Percentiles rank a stretch among this genome's conserved stretches.
phyloP scores from a whole-genome alignment of 768 basidiomycete genomes.

The Termitomyces sp. region DNA sequence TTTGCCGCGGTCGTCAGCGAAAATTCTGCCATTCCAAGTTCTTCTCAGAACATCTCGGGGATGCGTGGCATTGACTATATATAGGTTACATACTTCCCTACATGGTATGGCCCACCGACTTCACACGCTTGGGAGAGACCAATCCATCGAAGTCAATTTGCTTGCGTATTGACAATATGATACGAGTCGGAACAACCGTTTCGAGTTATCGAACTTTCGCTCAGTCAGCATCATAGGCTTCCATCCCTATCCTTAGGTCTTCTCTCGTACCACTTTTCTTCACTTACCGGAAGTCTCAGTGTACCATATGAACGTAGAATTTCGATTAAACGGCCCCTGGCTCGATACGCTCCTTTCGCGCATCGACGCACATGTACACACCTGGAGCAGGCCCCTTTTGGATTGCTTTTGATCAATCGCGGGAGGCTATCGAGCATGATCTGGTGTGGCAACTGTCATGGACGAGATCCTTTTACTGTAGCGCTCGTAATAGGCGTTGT shows the following conservation, averaged over 20 bases:
- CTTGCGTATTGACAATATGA: neutral
- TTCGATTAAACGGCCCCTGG: neutral
- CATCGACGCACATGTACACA: conserved; percentile 2
- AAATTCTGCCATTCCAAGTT: neutral
- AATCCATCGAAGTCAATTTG: neutral
- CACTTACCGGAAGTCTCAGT: neutral
- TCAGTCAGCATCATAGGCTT: neutral
- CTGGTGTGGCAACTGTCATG: neutral
- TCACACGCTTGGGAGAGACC: neutral
- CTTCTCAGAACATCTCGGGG: neutral
- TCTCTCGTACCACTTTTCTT: conserved; percentile 7
- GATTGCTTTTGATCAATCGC: neutral
- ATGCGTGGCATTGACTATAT: neutral
- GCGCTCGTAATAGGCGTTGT: neutral
- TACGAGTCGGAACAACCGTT: neutral
- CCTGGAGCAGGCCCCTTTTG: neutral
- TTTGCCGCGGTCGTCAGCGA: neutral
- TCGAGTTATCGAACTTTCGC: neutral
- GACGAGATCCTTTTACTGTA: neutral
- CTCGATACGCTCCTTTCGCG: neutral
- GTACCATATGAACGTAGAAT: neutral
- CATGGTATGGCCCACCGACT: neutral
- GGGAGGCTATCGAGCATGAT: conserved; percentile 1
- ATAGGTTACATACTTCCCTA: neutral
- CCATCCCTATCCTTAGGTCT: neutral